These are phyloP conservation scores for Terana coerulea DNA, from an alignment of 768 basidiomycete genomes.

Conservation along the genomic window DNA sequence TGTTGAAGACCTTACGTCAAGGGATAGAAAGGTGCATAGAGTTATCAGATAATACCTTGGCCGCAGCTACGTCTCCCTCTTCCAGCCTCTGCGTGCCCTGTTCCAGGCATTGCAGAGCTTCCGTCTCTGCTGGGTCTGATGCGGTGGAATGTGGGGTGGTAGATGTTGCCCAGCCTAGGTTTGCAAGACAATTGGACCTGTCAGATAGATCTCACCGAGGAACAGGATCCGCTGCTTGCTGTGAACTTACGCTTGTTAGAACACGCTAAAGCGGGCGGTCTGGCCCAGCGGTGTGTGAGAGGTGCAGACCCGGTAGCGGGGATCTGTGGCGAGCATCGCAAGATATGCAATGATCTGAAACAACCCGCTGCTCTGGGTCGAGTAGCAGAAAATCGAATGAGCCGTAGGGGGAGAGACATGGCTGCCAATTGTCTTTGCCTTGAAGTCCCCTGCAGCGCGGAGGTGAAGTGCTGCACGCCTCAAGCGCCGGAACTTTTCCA, in stretches of 20 bases:
- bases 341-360: neutral
- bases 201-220: conserved; percentile 12
- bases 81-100: conserved; percentile 81
- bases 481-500: neutral
- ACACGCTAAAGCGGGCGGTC: conserved; percentile 1
- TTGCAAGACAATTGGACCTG: conserved; percentile 16
- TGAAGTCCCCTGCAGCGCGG: too few relatives aligned
- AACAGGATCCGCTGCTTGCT: neutral
- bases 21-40: neutral
- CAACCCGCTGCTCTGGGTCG: neutral
- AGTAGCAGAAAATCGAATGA: neutral
- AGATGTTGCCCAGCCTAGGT: conserved; percentile 74
- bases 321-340: neutral
- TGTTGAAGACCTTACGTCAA: conserved; percentile 8
- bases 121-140: conserved; percentile 76
- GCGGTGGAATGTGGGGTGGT: conserved; percentile 79
- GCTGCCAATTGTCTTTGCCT: conserved; percentile 5
- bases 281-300: conserved; percentile 1
- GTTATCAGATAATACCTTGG: conserved; percentile 41
- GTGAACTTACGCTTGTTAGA: conserved; percentile 11
- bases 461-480: too few relatives aligned
- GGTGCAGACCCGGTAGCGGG: neutral
- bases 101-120: conserved; percentile 76
- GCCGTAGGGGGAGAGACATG: neutral
- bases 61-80: conserved; percentile 79